phyloP scores from a whole-genome alignment of 257 asterid species.

The Nicotiana tomentosiformis region DNA sequence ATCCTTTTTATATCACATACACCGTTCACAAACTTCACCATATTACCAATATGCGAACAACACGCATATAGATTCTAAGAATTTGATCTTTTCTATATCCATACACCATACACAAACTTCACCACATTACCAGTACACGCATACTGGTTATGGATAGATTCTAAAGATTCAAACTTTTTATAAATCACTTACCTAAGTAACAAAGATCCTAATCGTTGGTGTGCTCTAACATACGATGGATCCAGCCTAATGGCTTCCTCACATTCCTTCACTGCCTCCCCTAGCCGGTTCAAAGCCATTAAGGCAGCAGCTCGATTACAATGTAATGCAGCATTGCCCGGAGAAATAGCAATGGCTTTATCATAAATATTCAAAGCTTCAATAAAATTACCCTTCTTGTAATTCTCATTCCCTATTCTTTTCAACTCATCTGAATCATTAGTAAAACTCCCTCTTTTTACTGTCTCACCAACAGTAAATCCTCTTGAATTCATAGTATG shows the following conservation, averaged over 20 bases:
- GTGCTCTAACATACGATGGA: slow-evolving; percentile 64
- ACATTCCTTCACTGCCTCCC: slow-evolving; percentile 59
- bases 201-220: slow-evolving; percentile 64
- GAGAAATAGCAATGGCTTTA: slow-evolving; percentile 50
- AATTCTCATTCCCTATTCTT: slow-evolving; percentile 54
- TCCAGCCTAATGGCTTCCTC: slow-evolving; percentile 63
- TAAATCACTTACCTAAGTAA: slow-evolving; percentile 47
- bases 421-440: slow-evolving; percentile 63
- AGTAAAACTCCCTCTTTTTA: slow-evolving; percentile 6
- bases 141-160: slow-evolving; percentile 1
- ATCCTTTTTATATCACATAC: too few relatives aligned
- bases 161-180: slow-evolving; percentile 18
- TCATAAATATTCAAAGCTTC: slow-evolving; percentile 65
- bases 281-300: slow-evolving; percentile 43
- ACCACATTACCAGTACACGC: background rate
- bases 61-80: too few relatives aligned
- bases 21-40: too few relatives aligned
- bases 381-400: slow-evolving; percentile 48
- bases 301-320: slow-evolving; percentile 60
- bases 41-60: too few relatives aligned
- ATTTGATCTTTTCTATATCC: too few relatives aligned
- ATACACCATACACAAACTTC: too few relatives aligned
- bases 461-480: background rate
- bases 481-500: background rate
- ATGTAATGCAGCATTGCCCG: slow-evolving; percentile 45